A percentile compares a stretch with the other conserved stretches of the same genome.
Evolutionary conservation across 164 flowering plant genomes (phyloP).

Genomic region (Umbilicus rupestris): DNA sequence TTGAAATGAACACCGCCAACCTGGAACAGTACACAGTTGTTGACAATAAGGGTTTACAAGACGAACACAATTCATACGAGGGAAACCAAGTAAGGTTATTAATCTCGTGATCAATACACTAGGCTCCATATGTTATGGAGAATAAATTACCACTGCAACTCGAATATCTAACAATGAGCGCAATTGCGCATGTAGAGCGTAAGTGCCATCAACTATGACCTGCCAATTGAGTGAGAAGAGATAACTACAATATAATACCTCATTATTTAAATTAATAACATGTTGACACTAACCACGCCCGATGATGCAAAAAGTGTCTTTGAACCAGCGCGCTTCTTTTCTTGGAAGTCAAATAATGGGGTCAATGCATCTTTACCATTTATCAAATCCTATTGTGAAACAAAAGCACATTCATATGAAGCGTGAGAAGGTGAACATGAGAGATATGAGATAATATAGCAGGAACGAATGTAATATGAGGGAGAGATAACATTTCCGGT

Average conservation of each 20-base stretch:
- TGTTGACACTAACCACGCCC: slow-evolving; percentile 53
- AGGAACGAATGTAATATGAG: neutral
- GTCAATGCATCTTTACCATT: slow-evolving; percentile 61
- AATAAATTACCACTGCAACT: slow-evolving; percentile 82
- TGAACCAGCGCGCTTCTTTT: slow-evolving; percentile 64
- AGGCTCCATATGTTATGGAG: neutral
- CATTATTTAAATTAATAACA: neutral
- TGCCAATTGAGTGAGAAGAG: slow-evolving; percentile 18
- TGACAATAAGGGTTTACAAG: neutral
- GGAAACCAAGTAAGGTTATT: neutral
- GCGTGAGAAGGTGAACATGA: neutral
- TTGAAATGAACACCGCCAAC: slow-evolving; percentile 99
- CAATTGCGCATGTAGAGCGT: slow-evolving; percentile 85
- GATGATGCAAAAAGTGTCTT: slow-evolving; percentile 59
- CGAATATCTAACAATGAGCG: slow-evolving; percentile 91
- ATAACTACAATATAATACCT: neutral
- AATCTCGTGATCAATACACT: neutral
- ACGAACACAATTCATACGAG: slow-evolving; percentile 5
- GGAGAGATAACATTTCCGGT: neutral
- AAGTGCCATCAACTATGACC: slow-evolving; percentile 98
- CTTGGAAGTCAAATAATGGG: slow-evolving; percentile 86
- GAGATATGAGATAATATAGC: neutral
- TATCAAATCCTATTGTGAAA: slow-evolving; percentile 62
- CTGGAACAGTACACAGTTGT: slow-evolving; percentile 29
- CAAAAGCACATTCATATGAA: slow-evolving; percentile 2